A percentile compares a stretch with the other conserved stretches of the same genome.
Evolutionary conservation across 805 yeast species (phyloP).

Genomic region (Lipomyces yamadae): DNA sequence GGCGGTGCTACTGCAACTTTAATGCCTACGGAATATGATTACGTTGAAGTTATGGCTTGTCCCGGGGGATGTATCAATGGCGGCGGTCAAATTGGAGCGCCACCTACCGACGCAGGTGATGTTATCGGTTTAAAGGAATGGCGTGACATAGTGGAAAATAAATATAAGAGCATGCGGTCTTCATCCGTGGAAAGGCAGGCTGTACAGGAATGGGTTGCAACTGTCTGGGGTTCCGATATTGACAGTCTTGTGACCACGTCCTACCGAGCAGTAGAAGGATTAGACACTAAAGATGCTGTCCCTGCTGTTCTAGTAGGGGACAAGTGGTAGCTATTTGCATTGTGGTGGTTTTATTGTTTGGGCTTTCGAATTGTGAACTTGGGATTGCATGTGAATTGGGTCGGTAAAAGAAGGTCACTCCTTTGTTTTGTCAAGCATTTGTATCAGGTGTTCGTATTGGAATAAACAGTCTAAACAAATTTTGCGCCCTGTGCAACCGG

Average conservation of each 20-base stretch:
- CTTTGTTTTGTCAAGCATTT: not conserved
- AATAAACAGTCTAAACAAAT: not conserved
- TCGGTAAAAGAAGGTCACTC: not conserved
- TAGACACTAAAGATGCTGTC: conserved; percentile 20
- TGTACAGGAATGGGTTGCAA: conserved; percentile 29
- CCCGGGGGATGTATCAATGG: conserved; percentile 98
- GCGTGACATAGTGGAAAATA: conserved; percentile 43
- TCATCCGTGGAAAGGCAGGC: conserved; percentile 25
- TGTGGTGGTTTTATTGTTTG: not conserved
- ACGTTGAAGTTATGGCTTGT: conserved; percentile 96
- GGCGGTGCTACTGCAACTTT: conserved; percentile 49
- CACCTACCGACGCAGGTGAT: conserved; percentile 35
- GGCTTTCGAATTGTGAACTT: not conserved
- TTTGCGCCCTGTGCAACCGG: too few relatives aligned
- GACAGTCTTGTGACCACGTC: conserved; percentile 19
- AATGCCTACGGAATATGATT: conserved; percentile 69
- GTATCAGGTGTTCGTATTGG: not conserved
- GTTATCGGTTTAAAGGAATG: conserved; percentile 42
- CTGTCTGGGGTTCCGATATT: conserved; percentile 28
- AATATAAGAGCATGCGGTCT: conserved; percentile 50
- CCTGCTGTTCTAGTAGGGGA: conserved; percentile 37
- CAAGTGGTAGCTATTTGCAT: conserved; percentile 24
- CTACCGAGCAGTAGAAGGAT: conserved; percentile 27
- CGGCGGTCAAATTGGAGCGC: conserved; percentile 79
- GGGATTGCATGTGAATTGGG: not conserved